Base-by-base conservation (phyloP, 2,329 filamentous ascomycete genomes). In the Simplicillium aogashimaense region DNA sequence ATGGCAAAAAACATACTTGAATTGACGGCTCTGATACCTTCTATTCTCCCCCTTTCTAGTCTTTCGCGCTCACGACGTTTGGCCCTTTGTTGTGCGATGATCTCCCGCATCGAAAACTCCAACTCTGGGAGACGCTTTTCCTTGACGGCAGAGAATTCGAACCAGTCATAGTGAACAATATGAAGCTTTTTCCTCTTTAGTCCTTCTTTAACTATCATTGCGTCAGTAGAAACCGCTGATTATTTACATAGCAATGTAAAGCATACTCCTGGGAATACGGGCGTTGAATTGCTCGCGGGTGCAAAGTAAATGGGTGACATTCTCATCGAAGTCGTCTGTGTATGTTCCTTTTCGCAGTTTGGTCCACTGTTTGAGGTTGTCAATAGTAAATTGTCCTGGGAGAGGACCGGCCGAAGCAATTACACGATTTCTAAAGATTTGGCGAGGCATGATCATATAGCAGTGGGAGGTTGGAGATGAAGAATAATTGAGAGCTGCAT, bases 241-340 rank as follows among this genome's bases (percentile, higher is more conserved):
- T 7, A 30, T 25, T 20, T 7, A 20, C 2, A 12, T 8, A 9
- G 3, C 8, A 13, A 7, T n/a, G 30, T 14, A 10, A 7, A 15
- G 45, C 42, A 20, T 53, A 65, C 67, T 57, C 43, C 57, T 55
- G 1, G 65, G 51, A 7, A 54, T 51, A 25, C 46, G 58, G 15
- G 66, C 58, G 45, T 72, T 69, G 57, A 77, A 88, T 13, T 80
- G 73, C 29, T 77, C 69, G 37, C 72, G 64, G 0, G 76, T 77
- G 40, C 78, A 75, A 16, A 95, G 69, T 0, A 95, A 63, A 58
- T 94, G 87, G 0, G 87, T 94, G 9, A 82, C 75, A 0, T 64
- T 51, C 0, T 66, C 55, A 18, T 66, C 66, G 14, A 86, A 59
- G 1, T 66, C 60, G 1, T 64, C 55, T 0, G 64, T 60, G 53